A percentile compares a stretch with the other conserved stretches of the same genome.
These are phyloP conservation scores for Trifolium repens DNA, from an alignment of 306 rosid species.

Conservation along the genomic window DNA sequence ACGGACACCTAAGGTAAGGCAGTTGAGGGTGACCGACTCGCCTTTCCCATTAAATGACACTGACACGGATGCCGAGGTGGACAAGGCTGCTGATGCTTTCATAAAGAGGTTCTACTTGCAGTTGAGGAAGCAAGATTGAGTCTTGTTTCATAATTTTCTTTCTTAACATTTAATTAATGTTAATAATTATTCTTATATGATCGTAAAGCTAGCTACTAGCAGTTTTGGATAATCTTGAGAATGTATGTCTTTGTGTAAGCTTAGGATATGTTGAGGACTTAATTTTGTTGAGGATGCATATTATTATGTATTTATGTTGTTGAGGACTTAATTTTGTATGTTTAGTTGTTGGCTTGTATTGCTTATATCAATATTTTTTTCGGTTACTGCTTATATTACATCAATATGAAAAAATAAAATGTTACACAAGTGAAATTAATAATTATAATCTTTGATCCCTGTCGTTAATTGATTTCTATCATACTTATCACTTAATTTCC, in stretches of 20 bases:
- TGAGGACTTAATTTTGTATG: constrained; percentile 28
- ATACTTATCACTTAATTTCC: not conserved
- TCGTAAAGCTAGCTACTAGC: not conserved
- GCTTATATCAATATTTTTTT: constrained; percentile 11
- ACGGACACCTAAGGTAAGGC: constrained; percentile 63
- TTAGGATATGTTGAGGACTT: constrained; percentile 28
- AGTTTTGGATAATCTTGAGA: constrained; percentile 33
- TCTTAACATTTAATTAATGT: not conserved
- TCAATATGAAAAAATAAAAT: not conserved
- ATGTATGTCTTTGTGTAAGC: constrained; percentile 1
- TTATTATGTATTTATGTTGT: no score
- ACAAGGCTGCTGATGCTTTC: constrained; percentile 84
- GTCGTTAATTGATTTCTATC: not conserved
- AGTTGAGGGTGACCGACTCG: constrained; percentile 91
- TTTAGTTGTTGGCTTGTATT: not conserved
- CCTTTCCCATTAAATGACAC: constrained; percentile 69
- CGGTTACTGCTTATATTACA: no score
- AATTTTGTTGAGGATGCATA: no score
- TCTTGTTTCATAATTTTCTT: not conserved
- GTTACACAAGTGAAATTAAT: not conserved
- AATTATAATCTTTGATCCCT: not conserved
- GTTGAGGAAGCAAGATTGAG: constrained; percentile 52
- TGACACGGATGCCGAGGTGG: constrained; percentile 55
- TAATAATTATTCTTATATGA: not conserved
- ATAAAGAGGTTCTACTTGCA: constrained; percentile 77